A percentile compares a stretch with the other conserved stretches of the same genome.
These are phyloP conservation scores for Geotrichum fermentans DNA, from an alignment of 1,139 yeast species.

Conservation along the genomic window DNA sequence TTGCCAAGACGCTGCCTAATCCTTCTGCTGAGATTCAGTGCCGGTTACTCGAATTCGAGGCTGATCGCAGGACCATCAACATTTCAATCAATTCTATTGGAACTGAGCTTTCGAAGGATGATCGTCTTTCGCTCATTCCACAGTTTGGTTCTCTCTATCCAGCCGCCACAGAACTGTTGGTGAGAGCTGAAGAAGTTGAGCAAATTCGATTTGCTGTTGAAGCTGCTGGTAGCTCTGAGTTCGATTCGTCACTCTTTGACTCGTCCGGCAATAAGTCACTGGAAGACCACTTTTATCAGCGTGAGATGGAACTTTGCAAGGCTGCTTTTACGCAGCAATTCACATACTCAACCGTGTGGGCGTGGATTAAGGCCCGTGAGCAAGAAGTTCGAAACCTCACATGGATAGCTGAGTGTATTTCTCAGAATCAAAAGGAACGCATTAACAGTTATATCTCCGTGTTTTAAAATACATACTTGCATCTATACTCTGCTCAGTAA, in stretches of 20 bases:
- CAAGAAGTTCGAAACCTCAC: constrained; percentile 95
- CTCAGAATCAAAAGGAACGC: constrained; percentile 45
- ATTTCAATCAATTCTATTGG: constrained; percentile 85
- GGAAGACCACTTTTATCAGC: constrained; percentile 88
- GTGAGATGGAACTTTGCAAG: constrained; percentile 88
- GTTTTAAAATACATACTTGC: constrained; percentile 25
- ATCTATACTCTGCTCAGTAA: background rate
- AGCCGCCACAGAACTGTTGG: constrained; percentile 60
- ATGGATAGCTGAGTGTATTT: constrained; percentile 93
- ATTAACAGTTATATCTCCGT: constrained; percentile 41
- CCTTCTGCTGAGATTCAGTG: constrained; percentile 84
- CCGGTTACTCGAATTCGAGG: constrained; percentile 76
- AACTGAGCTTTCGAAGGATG: constrained; percentile 70
- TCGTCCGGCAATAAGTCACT: constrained; percentile 51
- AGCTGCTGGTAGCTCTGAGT: constrained; percentile 40
- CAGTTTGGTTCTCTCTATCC: constrained; percentile 77
- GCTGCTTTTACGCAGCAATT: constrained; percentile 96
- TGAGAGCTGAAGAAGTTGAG: constrained; percentile 80
- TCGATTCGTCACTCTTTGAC: constrained; percentile 71
- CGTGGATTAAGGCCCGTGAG: constrained; percentile 92
- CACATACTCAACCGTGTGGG: constrained; percentile 86
- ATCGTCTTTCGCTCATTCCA: constrained; percentile 69
- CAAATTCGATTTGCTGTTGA: constrained; percentile 71
- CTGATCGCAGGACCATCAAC: constrained; percentile 90
- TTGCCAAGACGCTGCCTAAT: constrained; percentile 57